Conservation (phyloP, 163 green algal species). For the Scenedesmus sp. region DNA sequence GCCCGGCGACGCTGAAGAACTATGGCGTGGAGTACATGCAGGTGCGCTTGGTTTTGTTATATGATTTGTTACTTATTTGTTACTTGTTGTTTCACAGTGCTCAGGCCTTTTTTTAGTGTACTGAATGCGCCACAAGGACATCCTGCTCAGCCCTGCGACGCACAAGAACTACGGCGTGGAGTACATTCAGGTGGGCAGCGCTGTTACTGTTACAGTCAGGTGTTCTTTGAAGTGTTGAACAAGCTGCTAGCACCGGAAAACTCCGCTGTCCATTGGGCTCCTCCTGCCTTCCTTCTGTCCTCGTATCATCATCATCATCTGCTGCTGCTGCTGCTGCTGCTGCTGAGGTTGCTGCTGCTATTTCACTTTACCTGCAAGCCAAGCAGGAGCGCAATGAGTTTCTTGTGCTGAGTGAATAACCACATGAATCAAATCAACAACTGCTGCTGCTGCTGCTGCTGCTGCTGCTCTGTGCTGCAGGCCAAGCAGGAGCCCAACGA, state of each 20-base stretch:
- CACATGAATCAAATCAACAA: background rate
- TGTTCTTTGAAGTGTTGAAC: background rate
- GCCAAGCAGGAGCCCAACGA: slow-evolving; percentile 88
- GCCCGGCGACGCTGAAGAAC: slow-evolving; percentile 65
- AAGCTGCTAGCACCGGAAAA: background rate
- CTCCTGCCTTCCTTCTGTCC: too few species aligned
- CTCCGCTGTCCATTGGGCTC: too few species aligned
- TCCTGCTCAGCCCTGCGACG: slow-evolving; percentile 79
- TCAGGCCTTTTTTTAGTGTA: too few species aligned
- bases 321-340: too few species aligned
- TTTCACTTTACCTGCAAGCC: too few species aligned
- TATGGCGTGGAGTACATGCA: slow-evolving; percentile 70
- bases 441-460: slow-evolving; percentile 13
- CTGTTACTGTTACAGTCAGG: background rate
- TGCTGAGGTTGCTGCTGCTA: too few species aligned
- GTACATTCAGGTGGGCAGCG: slow-evolving; percentile 54
- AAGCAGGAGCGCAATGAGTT: background rate
- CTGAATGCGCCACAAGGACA: slow-evolving; percentile 90
- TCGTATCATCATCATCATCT: too few species aligned
- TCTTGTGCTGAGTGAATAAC: too few species aligned
- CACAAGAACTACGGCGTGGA: slow-evolving; percentile 70
- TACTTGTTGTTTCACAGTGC: slow-evolving; percentile 62
- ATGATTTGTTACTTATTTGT: background rate
- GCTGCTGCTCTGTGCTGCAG: slow-evolving; percentile 56
- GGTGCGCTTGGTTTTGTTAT: background rate